Base-by-base conservation (phyloP, 1,284 basidiomycete species). In the Stygiomarasmius scandens region DNA sequence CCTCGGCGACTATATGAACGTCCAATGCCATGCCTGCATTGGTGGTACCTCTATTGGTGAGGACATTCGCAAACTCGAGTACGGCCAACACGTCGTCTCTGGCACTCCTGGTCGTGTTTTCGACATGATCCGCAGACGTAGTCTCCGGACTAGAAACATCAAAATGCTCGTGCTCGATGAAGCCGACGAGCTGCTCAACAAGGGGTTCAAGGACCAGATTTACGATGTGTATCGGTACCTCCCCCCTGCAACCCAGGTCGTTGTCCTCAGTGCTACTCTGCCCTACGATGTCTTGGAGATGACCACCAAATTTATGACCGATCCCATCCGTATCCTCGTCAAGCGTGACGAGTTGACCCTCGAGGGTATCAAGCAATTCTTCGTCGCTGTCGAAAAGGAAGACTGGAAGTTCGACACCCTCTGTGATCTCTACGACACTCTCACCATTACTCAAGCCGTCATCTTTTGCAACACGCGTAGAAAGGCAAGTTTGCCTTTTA, bases 291-390 rank as follows among this genome's bases (percentile, higher is more conserved):
- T 99, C 23, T 77, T 99, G 69, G 97, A 99, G 80, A 98, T 99
- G 93, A 99, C 97, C 22, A 98, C 94, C 53, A 99, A 99, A 79
- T 99, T 99, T 82, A 99, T 99, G 97, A 98, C 95, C 50, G 96
- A 99, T 72, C 95, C 95, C 22, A 93, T 99, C 67, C 91, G 96
- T 55, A 98, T 99, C 69, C 89, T 99, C 62, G 97, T 99, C 74
- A 98, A 99, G 82, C 95, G 96, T 88, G 97, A 99, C 73, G 97
- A 99, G 76, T 84, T 99, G 81, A 99, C 97, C 49, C 83, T 99
- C 55, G 97, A 99, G 74, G 96, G 97, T 23, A 99, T 99, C 82
- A 99, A 98, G 74, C 97, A 99, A 72, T 99, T 99, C 83, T 99
- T 98, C 76, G 95, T 99, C 46, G 96, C 96, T 25, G 96, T 99